These are phyloP conservation scores for Stephania yunnanensis DNA, from an alignment of 164 flowering plant species.

Conservation along the genomic window DNA sequence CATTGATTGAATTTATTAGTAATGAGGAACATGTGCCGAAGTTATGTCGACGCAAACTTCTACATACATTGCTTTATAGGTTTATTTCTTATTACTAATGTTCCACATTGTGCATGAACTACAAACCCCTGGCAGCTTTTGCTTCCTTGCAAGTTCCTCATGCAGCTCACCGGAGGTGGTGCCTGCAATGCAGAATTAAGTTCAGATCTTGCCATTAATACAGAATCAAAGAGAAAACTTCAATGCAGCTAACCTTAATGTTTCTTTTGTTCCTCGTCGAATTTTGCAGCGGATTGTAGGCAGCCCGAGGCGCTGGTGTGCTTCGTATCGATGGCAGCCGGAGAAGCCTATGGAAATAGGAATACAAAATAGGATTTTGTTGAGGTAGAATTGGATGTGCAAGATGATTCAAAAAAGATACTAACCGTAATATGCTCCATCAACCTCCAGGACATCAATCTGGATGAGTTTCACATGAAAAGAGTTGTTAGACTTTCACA, in stretches of 20 bases:
- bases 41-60: no score
- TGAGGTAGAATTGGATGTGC: neutral
- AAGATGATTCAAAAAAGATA: conserved; percentile 9
- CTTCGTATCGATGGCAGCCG: conserved; percentile 87
- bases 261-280: conserved; percentile 82
- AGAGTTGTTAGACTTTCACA: no score
- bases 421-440: conserved; percentile 88
- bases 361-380: neutral
- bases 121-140: neutral
- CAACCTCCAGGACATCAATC: conserved; percentile 99
- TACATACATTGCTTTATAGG: neutral
- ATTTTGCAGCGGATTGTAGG: conserved; percentile 88
- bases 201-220: neutral
- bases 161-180: conserved; percentile 54
- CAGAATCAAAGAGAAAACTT: neutral
- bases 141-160: neutral
- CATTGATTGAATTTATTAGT: neutral
- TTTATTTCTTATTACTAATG: neutral
- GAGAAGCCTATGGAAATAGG: conserved; percentile 54
- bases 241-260: conserved; percentile 45
- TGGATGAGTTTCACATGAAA: conserved; percentile 31
- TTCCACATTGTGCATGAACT: neutral
- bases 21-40: neutral
- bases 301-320: conserved; percentile 81
- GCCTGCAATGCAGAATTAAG: conserved; percentile 38